These are phyloP conservation scores for Senna tora DNA, from an alignment of 306 rosid species.

Conservation along the genomic window DNA sequence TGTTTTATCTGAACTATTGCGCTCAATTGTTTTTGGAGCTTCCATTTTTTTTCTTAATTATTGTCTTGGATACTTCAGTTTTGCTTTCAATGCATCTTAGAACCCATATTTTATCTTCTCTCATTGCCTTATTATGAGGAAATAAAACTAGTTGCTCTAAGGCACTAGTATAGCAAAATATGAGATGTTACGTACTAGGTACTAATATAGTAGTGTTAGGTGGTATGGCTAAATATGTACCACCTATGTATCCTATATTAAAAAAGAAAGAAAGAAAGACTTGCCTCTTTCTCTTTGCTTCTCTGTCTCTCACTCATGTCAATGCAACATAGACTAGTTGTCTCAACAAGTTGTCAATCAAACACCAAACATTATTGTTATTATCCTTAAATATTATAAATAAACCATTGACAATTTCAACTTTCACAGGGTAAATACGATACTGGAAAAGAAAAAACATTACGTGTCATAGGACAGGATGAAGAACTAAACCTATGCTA, in stretches of 20 bases:
- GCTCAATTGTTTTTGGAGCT: neutral
- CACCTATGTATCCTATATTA: too few species aligned
- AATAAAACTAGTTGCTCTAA: neutral
- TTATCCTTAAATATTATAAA: conserved; percentile 6
- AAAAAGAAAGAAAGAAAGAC: too few species aligned
- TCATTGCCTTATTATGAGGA: neutral
- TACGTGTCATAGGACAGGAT: neutral
- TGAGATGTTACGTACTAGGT: too few species aligned
- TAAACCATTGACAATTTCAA: neutral
- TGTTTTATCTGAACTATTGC: neutral
- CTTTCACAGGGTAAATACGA: neutral
- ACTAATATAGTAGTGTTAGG: too few species aligned
- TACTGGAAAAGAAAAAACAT: neutral
- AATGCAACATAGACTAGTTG: neutral
- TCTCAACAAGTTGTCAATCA: neutral
- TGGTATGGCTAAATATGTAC: too few species aligned
- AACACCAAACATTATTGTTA: neutral
- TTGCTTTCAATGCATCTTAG: neutral
- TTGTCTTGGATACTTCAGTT: neutral
- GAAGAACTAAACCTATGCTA: conserved; percentile 1
- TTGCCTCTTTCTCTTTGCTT: too few species aligned
- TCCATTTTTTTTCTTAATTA: neutral
- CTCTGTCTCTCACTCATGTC: too few species aligned
- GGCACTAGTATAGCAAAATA: too few species aligned
- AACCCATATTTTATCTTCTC: neutral